Base-by-base conservation (phyloP, 2,329 filamentous ascomycete genomes). In the Colletotrichum tamarilloi region DNA sequence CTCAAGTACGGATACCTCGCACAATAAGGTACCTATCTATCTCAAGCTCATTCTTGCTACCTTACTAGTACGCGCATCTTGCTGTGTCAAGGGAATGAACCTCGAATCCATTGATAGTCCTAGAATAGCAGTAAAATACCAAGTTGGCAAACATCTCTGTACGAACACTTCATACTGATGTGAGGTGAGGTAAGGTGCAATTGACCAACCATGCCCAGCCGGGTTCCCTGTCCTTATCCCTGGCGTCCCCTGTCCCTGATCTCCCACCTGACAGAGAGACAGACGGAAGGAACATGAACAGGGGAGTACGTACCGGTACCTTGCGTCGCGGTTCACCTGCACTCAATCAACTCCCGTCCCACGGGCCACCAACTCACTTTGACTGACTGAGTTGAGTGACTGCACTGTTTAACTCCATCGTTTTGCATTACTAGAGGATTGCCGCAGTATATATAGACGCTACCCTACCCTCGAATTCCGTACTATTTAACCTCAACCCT, bases 261-360 rank as follows among this genome's bases (percentile, higher is more conserved):
- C 46, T 59, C 42, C 70, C 55, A 59, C 66, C 65, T 72, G 64
- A 57, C 64, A 62, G 57, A 72, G 52, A 68, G 32, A 60, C 55
- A 68, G 49, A 52, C 57, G 56, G 68, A 71, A 46, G 60, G 67
- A 38, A 58, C 62, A 53, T 49, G 38, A 24, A 26, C 53, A n/a
- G 30, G 35, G 42, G 22, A 19, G 32, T 22, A 67, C 49, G 63
- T 72, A 72, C 56, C 46, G 46, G 58, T 32, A 19, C 58, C 35
- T 46, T 22, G 22, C 42, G 5, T 42, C 16, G 14, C 12, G 35
- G 35, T 38, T 7, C 38, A 42, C 16, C 32, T 38, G n/a, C 38
- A n/a, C 19, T 63, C 49, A 22, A 42, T 64, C 62, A 56, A 64
- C 30, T 64, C 30, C 62, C 49, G 62, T 46, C 62, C 14, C 62